Conservation (phyloP, 495 filamentous ascomycete genomes). For the Penicillium tannophilum region DNA sequence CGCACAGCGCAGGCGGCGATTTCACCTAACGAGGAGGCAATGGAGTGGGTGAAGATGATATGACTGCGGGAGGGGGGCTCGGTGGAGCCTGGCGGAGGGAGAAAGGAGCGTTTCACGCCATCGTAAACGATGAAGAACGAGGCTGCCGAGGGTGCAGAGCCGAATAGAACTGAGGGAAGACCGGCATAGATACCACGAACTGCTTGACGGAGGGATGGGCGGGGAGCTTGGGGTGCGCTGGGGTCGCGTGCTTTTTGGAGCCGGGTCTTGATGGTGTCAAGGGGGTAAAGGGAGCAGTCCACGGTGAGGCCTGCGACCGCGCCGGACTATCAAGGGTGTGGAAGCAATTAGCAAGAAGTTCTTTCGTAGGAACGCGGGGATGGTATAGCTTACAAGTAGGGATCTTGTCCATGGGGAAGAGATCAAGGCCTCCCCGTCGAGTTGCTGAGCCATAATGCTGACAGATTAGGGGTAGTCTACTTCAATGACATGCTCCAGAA, state of each 20-base stretch:
- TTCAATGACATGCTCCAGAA: neutral
- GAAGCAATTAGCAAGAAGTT: neutral
- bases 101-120: constrained; percentile 63
- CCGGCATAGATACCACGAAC: constrained; percentile 76
- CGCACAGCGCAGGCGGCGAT: constrained; percentile 89
- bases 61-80: constrained; percentile 36
- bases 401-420: neutral
- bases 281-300: constrained; percentile 86
- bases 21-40: constrained; percentile 84
- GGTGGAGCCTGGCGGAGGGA: constrained; percentile 32
- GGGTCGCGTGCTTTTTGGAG: constrained; percentile 83
- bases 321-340: constrained; percentile 51
- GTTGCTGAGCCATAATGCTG: neutral
- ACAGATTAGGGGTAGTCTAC: neutral
- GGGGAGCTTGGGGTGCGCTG: constrained; percentile 58
- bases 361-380: neutral
- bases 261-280: constrained; percentile 91
- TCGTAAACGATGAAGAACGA: constrained; percentile 99
- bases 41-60: constrained; percentile 66
- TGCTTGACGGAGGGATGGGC: constrained; percentile 42
- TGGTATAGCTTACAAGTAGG: neutral
- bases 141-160: constrained; percentile 89
- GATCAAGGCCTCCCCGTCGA: neutral
- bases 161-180: constrained; percentile 64
- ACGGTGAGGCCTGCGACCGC: constrained; percentile 85